Evolutionary conservation across 306 rosid species (phyloP).

Genomic region (Medicago ruthenica): DNA sequence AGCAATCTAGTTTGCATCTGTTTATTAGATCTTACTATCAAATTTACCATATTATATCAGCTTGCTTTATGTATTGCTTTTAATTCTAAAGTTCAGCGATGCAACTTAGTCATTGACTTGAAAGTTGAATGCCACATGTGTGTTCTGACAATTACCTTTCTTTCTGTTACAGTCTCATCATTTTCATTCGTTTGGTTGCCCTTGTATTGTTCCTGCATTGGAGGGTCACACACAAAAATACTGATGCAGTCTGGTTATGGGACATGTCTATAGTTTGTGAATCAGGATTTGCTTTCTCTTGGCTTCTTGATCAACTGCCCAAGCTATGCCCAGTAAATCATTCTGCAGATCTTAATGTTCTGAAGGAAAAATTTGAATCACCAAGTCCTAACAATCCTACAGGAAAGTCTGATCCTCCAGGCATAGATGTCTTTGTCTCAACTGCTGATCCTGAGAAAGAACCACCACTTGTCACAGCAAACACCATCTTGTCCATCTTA

Average conservation of each 20-base stretch:
- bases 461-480: slow-evolving; percentile 96
- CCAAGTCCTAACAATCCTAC: slow-evolving; percentile 72
- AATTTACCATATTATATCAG: neutral
- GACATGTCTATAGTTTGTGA: slow-evolving; percentile 96
- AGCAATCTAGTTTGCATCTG: neutral
- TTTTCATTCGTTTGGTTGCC: slow-evolving; percentile 68
- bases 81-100: neutral
- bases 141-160: slow-evolving; percentile 39
- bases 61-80: neutral
- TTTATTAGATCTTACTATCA: neutral
- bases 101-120: neutral
- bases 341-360: slow-evolving; percentile 82
- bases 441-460: slow-evolving; percentile 99
- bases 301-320: slow-evolving; percentile 96
- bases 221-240: slow-evolving; percentile 73
- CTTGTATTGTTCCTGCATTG: slow-evolving; percentile 76
- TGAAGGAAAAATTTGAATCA: slow-evolving; percentile 93
- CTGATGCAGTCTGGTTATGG: slow-evolving; percentile 94
- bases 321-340: slow-evolving; percentile 88
- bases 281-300: slow-evolving; percentile 95
- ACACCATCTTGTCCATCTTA: slow-evolving; percentile 87
- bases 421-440: slow-evolving; percentile 88
- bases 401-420: slow-evolving; percentile 97
- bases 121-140: neutral
- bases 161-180: slow-evolving; percentile 69